Conservation (phyloP, 306 rosid genomes). For the Trifolium pratense region DNA sequence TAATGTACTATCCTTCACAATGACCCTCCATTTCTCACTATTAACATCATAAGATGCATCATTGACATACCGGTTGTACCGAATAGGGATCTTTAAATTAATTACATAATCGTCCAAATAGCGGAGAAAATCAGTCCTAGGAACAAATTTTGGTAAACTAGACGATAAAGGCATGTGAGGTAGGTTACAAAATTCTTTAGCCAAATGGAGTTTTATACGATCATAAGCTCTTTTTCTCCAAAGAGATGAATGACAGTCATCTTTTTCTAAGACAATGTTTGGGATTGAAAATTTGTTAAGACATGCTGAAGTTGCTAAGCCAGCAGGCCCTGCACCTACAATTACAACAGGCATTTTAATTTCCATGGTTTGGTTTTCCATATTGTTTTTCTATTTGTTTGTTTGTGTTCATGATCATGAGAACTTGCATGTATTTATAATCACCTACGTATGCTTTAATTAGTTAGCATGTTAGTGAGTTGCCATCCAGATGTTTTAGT, state of each 20-base stretch:
- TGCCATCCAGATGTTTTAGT: neutral
- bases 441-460: neutral
- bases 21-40: slow-evolving; percentile 48
- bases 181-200: slow-evolving; percentile 58
- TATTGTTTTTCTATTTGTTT: neutral
- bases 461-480: neutral
- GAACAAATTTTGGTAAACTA: slow-evolving; percentile 46
- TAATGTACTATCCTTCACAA: slow-evolving; percentile 20
- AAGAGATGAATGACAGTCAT: slow-evolving; percentile 60
- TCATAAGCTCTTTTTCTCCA: slow-evolving; percentile 72
- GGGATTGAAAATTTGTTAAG: slow-evolving; percentile 50
- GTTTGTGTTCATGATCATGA: neutral
- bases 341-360: slow-evolving; percentile 57
- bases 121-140: slow-evolving; percentile 48
- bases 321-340: slow-evolving; percentile 74
- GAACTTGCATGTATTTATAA: neutral
- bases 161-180: slow-evolving; percentile 60
- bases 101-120: slow-evolving; percentile 58
- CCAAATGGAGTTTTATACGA: slow-evolving; percentile 70
- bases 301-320: slow-evolving; percentile 68
- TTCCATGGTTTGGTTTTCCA: slow-evolving; percentile 32
- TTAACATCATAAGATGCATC: slow-evolving; percentile 29
- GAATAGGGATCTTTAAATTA: slow-evolving; percentile 36
- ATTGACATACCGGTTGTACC: slow-evolving; percentile 42
- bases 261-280: slow-evolving; percentile 61